Conservation (phyloP, 345 rosid genomes). For the Lepidium africanum region DNA sequence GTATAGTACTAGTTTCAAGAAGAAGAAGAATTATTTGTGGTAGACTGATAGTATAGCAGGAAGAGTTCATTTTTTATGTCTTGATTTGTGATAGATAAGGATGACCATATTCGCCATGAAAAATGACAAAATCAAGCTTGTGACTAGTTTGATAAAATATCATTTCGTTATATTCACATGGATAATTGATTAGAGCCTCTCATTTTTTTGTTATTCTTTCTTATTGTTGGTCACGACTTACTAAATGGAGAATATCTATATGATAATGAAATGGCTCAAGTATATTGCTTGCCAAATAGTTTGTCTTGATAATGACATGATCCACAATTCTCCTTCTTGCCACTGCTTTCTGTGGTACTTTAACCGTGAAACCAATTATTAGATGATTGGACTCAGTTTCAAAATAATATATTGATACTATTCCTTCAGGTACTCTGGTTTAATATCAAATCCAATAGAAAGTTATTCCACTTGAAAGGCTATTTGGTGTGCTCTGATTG, state of each 20-base stretch:
- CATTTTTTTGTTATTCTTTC: not conserved
- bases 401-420: not conserved
- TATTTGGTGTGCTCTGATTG: constrained; percentile 4
- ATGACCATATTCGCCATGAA: not conserved
- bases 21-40: not conserved
- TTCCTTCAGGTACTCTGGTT: not conserved
- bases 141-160: not conserved
- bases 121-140: not conserved
- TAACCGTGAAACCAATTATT: not conserved
- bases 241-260: not conserved
- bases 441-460: not conserved
- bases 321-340: not conserved
- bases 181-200: not conserved
- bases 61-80: not conserved
- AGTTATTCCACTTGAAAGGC: not conserved
- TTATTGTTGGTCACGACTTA: not conserved
- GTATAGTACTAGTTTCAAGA: not conserved
- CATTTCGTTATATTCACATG: not conserved
- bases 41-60: not conserved
- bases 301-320: constrained; percentile 2
- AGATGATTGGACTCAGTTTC: not conserved
- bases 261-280: not conserved
- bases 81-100: not conserved
- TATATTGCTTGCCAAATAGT: not conserved
- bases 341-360: not conserved